A percentile compares a stretch with the other conserved stretches of the same genome.
Evolutionary conservation across 2,329 filamentous ascomycete species (phyloP).

Genomic region (Diplodia seriata): DNA sequence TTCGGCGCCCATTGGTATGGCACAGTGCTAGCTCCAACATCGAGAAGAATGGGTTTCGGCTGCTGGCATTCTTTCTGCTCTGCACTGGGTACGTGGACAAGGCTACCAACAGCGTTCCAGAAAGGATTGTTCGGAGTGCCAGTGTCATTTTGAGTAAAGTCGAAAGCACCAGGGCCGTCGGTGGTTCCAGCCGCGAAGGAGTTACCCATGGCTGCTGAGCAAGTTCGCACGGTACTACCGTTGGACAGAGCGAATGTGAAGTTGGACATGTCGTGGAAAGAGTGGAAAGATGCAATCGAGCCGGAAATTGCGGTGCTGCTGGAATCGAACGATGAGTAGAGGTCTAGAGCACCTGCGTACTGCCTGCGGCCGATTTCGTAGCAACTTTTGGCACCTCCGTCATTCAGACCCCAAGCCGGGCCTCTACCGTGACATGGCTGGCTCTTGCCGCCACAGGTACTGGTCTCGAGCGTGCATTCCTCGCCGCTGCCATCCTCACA

Average conservation of each 20-base stretch:
- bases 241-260: conserved; percentile 78
- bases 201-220: conserved; percentile 86
- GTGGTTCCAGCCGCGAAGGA: conserved; percentile 93
- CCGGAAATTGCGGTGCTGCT: conserved; percentile 62
- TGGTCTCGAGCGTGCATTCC: conserved; percentile 78
- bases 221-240: conserved; percentile 73
- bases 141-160: conserved; percentile 88
- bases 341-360: conserved; percentile 64
- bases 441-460: conserved; percentile 78
- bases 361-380: conserved; percentile 80
- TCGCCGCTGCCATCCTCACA: conserved; percentile 80
- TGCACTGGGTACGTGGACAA: conserved; percentile 73
- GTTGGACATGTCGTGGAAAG: conserved; percentile 80
- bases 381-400: conserved; percentile 71
- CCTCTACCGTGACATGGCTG: conserved; percentile 77
- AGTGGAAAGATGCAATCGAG: conserved; percentile 81
- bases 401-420: conserved; percentile 70
- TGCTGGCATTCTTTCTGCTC: conserved; percentile 78
- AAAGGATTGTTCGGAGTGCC: conserved; percentile 78
- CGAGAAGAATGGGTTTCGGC: conserved; percentile 84
- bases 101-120: conserved; percentile 76
- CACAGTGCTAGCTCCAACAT: conserved; percentile 78
- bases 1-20: conserved; percentile 93
- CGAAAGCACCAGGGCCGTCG: conserved; percentile 88
- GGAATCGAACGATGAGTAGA: conserved; percentile 63